Evolutionary conservation across 345 rosid species (phyloP), one percentile per base, ranked within the genome.

Genomic region (Citrus glauca): DNA sequence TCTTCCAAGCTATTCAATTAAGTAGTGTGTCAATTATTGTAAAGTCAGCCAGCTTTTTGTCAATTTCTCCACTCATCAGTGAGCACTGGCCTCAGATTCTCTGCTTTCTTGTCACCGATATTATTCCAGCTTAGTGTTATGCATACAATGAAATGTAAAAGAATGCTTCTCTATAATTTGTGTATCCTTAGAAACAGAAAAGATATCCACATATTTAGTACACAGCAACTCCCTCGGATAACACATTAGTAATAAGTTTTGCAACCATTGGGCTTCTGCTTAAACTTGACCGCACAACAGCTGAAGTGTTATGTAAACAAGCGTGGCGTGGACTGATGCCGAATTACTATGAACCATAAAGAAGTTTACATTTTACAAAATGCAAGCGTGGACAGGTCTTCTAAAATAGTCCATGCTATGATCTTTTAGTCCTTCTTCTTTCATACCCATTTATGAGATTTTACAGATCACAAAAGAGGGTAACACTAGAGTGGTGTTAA

Each of bases 1-100:
- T 37, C 75, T 61, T 22, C 11, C 17, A 11, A 11, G 48, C 48
- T 17, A 33, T 16, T 57, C 2, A 38, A 27, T 67, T n/a, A 38
- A 27, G 16, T 45, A 37, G 28, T 1, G 10, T 28, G 42, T 55
- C 42, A 71, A 55, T 53, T 71, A 5, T 8, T 9, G 74, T 20
- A 20, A 28, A 38, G n/a, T 20, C 60, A 32, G 19, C 45, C 11
- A 48, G 19, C 78, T 65, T 55, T 77, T 56, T 37, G 55, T 78
- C 75, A 69, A 74, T 78, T 74, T 64, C 77, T 78, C 20, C 56
- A 9, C 42, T 59, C 9, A 28, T 65, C 32, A 37, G 9, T 27
- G 40, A 55, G 79, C 69, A 74, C 24, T 78, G 48, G 69, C 69
- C 69, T 30, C n/a, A 40, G 78, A 69, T 77, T 62, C 79, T 37